phyloP scores from a whole-genome alignment of 257 asterid species.

The Solanum chiquidenum region DNA sequence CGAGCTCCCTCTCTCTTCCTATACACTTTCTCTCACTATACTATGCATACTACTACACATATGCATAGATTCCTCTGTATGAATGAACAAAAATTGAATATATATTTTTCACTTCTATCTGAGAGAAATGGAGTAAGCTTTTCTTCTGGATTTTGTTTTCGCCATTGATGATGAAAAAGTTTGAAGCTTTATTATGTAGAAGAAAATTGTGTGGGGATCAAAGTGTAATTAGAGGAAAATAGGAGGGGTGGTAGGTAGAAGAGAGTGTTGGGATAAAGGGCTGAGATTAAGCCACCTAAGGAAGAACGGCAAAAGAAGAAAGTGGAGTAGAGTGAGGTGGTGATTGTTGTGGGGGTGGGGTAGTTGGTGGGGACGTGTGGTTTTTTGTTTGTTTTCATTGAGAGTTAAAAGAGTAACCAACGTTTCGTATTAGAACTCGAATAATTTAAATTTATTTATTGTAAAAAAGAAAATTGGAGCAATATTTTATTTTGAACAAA shows the following conservation, averaged over 20 bases:
- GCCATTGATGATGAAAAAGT: slow-evolving; percentile 25
- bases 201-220: slow-evolving; percentile 8
- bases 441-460: neutral
- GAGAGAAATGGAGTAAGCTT: neutral
- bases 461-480: rapidly evolving
- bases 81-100: neutral
- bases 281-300: slow-evolving; percentile 27
- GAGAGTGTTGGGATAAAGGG: slow-evolving; percentile 2
- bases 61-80: neutral
- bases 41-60: neutral
- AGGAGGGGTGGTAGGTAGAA: slow-evolving; percentile 8
- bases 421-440: rapidly evolving
- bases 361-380: slow-evolving; percentile 26
- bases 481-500: too few species aligned
- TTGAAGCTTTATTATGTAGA: slow-evolving; percentile 7
- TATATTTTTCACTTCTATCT: neutral
- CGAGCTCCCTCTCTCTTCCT: slow-evolving; percentile 3
- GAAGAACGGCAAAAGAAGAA: neutral
- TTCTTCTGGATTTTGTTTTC: slow-evolving; percentile 8
- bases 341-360: slow-evolving; percentile 18
- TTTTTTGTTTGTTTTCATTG: neutral
- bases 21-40: neutral
- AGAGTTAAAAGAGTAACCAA: neutral
- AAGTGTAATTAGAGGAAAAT: slow-evolving; percentile 15
- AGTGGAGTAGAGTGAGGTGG: slow-evolving; percentile 1